A percentile compares a stretch with the other conserved stretches of the same genome.
These are phyloP conservation scores for Herpetomonas tarakana DNA, from an alignment of 208 protist species.

Conservation along the genomic window DNA sequence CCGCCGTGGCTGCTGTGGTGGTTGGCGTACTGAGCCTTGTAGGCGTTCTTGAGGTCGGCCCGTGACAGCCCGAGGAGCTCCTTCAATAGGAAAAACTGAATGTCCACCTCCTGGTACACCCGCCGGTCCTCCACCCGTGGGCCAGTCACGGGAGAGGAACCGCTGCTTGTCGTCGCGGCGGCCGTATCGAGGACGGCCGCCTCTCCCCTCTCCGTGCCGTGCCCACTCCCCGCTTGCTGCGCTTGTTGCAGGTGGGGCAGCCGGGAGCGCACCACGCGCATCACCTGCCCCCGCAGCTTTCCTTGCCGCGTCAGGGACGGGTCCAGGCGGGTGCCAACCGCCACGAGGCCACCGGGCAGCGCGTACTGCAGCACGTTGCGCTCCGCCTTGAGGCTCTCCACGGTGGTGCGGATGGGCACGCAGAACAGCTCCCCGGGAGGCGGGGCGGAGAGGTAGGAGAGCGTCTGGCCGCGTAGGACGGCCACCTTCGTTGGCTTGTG, in stretches of 20 bases:
- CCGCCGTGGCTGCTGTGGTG: slow-evolving; percentile 35
- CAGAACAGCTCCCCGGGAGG: slow-evolving; percentile 85
- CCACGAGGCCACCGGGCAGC: slow-evolving; percentile 98
- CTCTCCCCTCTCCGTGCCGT: neutral
- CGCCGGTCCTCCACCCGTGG: too few species aligned
- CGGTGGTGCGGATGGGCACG: slow-evolving; percentile 92
- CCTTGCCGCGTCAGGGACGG: slow-evolving; percentile 98
- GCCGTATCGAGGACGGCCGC: neutral
- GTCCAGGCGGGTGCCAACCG: slow-evolving; percentile 99
- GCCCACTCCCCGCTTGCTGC: too few species aligned
- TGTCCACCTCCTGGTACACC: slow-evolving; percentile 97
- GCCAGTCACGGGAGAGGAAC: too few species aligned
- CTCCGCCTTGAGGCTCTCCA: slow-evolving; percentile 97
- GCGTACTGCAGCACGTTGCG: slow-evolving; percentile 99
- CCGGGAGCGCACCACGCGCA: slow-evolving; percentile 82
- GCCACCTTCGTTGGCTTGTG: neutral
- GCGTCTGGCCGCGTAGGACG: neutral
- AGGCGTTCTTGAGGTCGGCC: neutral
- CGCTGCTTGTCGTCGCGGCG: too few species aligned
- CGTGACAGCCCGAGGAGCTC: slow-evolving; percentile 87
- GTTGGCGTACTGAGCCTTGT: neutral
- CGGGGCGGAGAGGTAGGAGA: neutral
- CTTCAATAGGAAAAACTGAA: slow-evolving; percentile 97
- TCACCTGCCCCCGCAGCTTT: slow-evolving; percentile 96
- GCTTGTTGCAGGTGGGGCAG: too few species aligned